Evolutionary conservation across 2,329 filamentous ascomycete genomes (phyloP).

Genomic region (Leptodontidium sp.): DNA sequence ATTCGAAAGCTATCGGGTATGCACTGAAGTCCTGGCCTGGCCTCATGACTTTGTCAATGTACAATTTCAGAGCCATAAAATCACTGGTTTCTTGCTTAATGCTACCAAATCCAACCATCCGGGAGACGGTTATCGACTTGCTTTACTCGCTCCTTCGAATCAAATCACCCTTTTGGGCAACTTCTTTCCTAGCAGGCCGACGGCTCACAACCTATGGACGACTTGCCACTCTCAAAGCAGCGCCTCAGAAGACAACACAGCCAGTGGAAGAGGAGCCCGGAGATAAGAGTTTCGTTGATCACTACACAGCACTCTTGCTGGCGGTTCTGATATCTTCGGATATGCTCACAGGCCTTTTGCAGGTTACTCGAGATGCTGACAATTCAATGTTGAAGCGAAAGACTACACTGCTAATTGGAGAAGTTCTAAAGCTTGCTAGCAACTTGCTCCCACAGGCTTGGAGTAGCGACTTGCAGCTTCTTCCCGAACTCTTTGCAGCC

Average conservation of each 20-base stretch:
- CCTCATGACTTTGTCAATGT: constrained; percentile 86
- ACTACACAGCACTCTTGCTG: constrained; percentile 89
- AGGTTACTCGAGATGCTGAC: constrained; percentile 73
- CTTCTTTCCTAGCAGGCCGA: constrained; percentile 91
- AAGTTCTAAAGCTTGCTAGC: constrained; percentile 88
- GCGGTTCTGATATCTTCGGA: constrained; percentile 86
- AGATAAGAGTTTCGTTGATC: constrained; percentile 87
- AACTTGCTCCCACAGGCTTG: constrained; percentile 82
- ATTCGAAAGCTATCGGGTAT: constrained; percentile 89
- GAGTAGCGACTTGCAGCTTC: constrained; percentile 84
- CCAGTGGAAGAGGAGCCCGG: constrained; percentile 70
- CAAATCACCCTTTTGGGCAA: constrained; percentile 93
- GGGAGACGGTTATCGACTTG: constrained; percentile 86
- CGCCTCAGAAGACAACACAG: constrained; percentile 57
- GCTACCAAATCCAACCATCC: constrained; percentile 62
- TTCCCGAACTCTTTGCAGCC: constrained; percentile 84
- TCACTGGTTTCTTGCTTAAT: constrained; percentile 76
- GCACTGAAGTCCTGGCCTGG: constrained; percentile 95
- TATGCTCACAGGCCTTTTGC: constrained; percentile 67
- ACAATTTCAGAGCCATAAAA: constrained; percentile 82
- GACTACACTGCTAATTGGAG: constrained; percentile 87
- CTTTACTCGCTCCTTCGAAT: constrained; percentile 84
- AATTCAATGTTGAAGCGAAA: constrained; percentile 81
- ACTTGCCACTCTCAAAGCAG: constrained; percentile 81
- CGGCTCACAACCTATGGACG: constrained; percentile 96